Evolutionary conservation across 495 filamentous ascomycete species (phyloP), one percentile per base, ranked within the genome.

Genomic region (Friedmanniomyces simplex): DNA sequence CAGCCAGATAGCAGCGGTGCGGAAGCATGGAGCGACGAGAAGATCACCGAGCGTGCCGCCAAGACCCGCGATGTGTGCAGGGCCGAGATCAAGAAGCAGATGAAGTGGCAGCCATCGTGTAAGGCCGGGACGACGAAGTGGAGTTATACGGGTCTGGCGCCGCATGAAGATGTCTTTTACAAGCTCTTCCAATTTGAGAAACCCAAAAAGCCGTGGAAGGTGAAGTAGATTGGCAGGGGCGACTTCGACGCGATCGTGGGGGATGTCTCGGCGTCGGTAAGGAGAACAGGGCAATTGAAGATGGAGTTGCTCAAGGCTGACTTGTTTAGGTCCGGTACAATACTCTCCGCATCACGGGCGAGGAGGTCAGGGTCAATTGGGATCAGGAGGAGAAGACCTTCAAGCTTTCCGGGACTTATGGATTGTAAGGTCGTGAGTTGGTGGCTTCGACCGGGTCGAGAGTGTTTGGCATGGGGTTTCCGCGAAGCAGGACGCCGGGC

Each of bases 321-420:
- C 18, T 43, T 16, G 2, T 16, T 16, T 13, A 43, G 39, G 14
- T 43, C 14, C 39, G 39, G 39, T 43, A 43, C 14, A 16, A 16
- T 43, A 43, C 39, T 20, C 39, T 43, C 18, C 4, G 14, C 14
- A 5, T 49, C 25, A 49, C 46, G 14, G 46, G 46, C 46, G 46
- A 21, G 46, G 46, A 49, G 18, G 46, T 49, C 3, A 49, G 22
- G 18, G 14, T 49, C 25, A 21, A 49, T 18, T 51, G 49, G 49
- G 49, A 51, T 34, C 24, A 34, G 49, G 49, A 51, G 49, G 49
- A 51, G 49, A 34, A 51, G 49, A 32, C 49, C 1, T 51, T 32
- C 26, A 51, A 51, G 49, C 28, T 51, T 1, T 12, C 24, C 6
- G 49, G 49, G 28, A 51, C 49, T 7, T 51, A 51, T 32, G 49